phyloP scores from a whole-genome alignment of 345 rosid species.

The Aquilaria sinensis region DNA sequence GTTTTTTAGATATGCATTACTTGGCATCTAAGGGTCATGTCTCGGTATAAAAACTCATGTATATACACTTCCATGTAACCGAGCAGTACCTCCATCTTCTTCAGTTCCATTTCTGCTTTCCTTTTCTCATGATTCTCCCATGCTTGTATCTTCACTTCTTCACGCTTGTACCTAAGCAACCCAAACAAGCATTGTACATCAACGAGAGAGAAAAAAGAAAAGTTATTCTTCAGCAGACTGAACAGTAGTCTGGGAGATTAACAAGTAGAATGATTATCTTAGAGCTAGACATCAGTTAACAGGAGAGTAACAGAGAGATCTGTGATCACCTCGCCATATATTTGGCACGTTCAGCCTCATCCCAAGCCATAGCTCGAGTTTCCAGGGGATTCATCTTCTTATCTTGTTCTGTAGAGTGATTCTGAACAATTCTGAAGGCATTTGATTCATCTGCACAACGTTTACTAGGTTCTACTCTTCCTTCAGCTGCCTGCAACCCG shows the following conservation, averaged over 20 bases:
- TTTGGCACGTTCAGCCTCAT: slow-evolving; percentile 88
- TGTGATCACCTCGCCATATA: slow-evolving; percentile 71
- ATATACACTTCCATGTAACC: background rate
- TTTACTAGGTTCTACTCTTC: slow-evolving; percentile 19
- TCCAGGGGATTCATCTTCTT: slow-evolving; percentile 49
- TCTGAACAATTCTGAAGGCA: slow-evolving; percentile 12
- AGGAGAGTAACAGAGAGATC: background rate
- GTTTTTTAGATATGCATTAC: too few relatives aligned
- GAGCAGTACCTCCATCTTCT: slow-evolving; percentile 69
- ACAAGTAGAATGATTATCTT: background rate
- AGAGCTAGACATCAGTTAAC: background rate
- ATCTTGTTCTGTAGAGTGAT: slow-evolving; percentile 21
- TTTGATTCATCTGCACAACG: slow-evolving; percentile 12
- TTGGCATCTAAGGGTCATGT: background rate
- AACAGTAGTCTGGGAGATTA: slow-evolving; percentile 3
- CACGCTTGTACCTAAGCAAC: slow-evolving; percentile 67
- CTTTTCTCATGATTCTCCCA: slow-evolving; percentile 97
- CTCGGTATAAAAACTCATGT: background rate
- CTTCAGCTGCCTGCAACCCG: slow-evolving; percentile 21
- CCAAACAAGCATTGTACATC: background rate
- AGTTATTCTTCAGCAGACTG: background rate
- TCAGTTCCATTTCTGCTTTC: slow-evolving; percentile 94
- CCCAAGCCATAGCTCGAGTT: slow-evolving; percentile 83
- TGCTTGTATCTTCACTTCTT: slow-evolving; percentile 89
- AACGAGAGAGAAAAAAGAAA: slow-evolving; percentile 10